Base-by-base conservation (phyloP, 1,284 basidiomycete genomes). In the Butyriboletus appendiculatus region DNA sequence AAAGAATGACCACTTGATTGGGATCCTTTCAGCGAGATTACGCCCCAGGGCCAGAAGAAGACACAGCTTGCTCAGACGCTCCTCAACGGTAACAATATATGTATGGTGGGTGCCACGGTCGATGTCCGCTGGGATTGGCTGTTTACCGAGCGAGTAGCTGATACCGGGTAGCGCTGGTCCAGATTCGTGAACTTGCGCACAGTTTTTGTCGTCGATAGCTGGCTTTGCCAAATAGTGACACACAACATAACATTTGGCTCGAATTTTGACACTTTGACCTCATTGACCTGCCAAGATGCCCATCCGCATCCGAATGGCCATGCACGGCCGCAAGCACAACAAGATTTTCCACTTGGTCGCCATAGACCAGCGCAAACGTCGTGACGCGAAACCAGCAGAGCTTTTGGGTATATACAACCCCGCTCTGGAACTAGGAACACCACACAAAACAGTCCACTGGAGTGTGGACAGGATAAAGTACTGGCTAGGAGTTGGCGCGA, bases 61-160 rank as follows among this genome's bases (percentile, higher is more conserved):
- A 97, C 90, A 10, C 82, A 86, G 57, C 81, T 99, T 22, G 84
- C 88, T 5, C 93, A 98, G 75, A 99, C 96, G 20, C 77, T 99
- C 43, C 73, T 99, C 56, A 99, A 99, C 66, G 96, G 96, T 11
- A 98, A 97, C 75, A 98, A 97, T 64, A 98, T 99, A 54, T 96
- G 94, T 69, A 97, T 99, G 89, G 96, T 96, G 73, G 59, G 78
- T 66, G 50, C 44, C 45, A 14, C 18, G 59, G 14, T 46, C 22
- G 14, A 35, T 10, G 5, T 10, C 5, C 22, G 45, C 28, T 48
- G 10, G 20, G 24, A 32, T 16, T 32, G 20, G 30, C 48, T 48
- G 32, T 48, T 53, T 30, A 52, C 56, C 59, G 42, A 48, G 41
- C 46, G 48, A 60, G 10, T 50, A 92, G 89, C 71, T 92, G 56